Conservation (phyloP, 2,329 filamentous ascomycete genomes). For the Beauveria medogensis region DNA sequence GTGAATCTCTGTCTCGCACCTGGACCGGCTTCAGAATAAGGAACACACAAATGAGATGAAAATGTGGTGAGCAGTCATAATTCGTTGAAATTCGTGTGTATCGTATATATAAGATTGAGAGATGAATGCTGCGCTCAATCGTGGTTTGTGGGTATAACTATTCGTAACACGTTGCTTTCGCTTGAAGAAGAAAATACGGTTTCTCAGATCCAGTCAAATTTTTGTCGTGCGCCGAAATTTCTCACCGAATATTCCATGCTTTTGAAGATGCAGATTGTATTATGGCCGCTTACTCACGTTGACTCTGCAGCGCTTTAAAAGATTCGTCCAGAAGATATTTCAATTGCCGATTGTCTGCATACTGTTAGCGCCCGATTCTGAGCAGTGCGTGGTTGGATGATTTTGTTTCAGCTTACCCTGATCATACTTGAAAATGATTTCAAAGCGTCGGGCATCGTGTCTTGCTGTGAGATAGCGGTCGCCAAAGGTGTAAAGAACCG, state of each 20-base stretch:
- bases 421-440: not conserved
- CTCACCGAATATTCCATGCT: not conserved
- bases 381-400: too few relatives aligned
- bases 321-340: constrained; percentile 1
- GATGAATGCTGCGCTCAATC: not conserved
- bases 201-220: not conserved
- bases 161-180: not conserved
- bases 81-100: not conserved
- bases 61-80: not conserved
- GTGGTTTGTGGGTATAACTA: not conserved
- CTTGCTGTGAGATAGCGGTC: not conserved
- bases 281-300: not conserved
- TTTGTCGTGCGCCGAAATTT: not conserved
- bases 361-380: not conserved
- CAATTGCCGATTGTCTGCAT: not conserved
- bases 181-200: not conserved
- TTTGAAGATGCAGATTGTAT: not conserved
- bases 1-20: too few relatives aligned
- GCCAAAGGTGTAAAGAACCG: not conserved
- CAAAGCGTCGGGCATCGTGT: not conserved
- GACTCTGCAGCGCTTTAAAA: not conserved
- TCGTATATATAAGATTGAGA: not conserved
- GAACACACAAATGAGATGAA: too few relatives aligned
- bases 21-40: too few relatives aligned
- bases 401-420: not conserved